Conservation (phyloP, 2,329 filamentous ascomycete genomes). For the Beauveria australis region DNA sequence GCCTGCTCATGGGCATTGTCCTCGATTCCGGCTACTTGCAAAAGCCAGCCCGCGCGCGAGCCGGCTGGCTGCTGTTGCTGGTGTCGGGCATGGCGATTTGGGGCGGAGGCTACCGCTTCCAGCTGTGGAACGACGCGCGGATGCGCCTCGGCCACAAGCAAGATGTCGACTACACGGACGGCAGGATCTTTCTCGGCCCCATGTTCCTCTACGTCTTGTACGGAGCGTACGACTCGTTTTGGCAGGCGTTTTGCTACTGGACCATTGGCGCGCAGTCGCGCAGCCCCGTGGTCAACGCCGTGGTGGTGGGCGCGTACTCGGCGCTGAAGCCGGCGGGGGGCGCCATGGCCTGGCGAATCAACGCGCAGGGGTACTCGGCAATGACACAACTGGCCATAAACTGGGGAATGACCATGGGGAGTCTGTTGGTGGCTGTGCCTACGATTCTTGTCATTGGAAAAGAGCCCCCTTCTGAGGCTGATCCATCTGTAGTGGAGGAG, state of each 20-base stretch:
- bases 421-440: background rate
- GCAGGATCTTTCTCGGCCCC: conserved; percentile 55
- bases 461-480: background rate
- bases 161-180: conserved; percentile 13
- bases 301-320: conserved; percentile 86
- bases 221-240: conserved; percentile 80
- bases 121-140: conserved; percentile 43
- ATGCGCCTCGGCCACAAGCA: conserved; percentile 19
- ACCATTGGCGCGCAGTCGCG: conserved; percentile 27
- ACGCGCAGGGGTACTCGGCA: background rate
- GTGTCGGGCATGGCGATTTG: conserved; percentile 43
- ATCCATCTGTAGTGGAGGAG: background rate
- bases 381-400: background rate
- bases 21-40: conserved; percentile 53
- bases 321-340: conserved; percentile 74
- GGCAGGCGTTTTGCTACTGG: conserved; percentile 91
- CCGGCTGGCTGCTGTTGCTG: conserved; percentile 29
- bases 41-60: conserved; percentile 48
- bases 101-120: conserved; percentile 56
- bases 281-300: conserved; percentile 81
- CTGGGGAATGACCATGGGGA: background rate
- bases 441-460: background rate
- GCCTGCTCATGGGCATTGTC: conserved; percentile 61
- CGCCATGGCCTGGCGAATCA: conserved; percentile 59
- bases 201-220: conserved; percentile 91